phyloP scores from a whole-genome alignment of 306 rosid species.

The Quercus dentata region DNA sequence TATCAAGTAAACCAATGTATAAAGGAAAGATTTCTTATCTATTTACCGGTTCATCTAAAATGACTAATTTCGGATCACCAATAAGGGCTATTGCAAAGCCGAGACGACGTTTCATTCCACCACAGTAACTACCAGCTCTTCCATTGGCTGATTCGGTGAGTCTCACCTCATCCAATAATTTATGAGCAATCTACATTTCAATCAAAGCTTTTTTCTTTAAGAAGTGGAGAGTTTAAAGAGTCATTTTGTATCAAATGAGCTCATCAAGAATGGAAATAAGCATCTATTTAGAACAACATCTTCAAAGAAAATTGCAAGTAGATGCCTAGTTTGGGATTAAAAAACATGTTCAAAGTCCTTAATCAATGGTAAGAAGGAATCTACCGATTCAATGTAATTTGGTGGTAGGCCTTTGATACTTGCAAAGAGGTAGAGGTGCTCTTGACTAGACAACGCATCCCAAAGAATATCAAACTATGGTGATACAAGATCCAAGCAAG shows the following conservation, averaged over 20 bases:
- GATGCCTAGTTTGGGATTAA: neutral
- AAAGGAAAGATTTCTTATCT: conserved; percentile 6
- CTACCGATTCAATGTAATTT: conserved; percentile 53
- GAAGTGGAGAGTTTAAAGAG: too few relatives aligned
- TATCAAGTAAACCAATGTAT: conserved; percentile 10
- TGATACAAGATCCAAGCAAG: conserved; percentile 14
- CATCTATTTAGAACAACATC: neutral
- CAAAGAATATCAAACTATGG: conserved; percentile 82
- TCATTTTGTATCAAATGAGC: too few relatives aligned
- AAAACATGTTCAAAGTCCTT: neutral
- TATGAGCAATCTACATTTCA: conserved; percentile 42
- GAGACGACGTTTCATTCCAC: conserved; percentile 93
- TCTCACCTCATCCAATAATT: conserved; percentile 67
- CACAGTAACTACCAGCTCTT: conserved; percentile 86
- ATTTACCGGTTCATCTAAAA: conserved; percentile 87
- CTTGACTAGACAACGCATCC: conserved; percentile 80
- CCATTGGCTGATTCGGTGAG: conserved; percentile 65
- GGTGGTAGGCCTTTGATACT: conserved; percentile 74
- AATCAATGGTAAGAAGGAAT: neutral
- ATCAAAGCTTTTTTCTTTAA: conserved; percentile 15
- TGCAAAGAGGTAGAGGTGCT: conserved; percentile 85
- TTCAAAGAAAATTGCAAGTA: neutral
- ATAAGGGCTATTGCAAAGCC: conserved; percentile 89
- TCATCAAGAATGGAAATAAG: neutral
- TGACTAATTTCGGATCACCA: conserved; percentile 78